phyloP scores from a whole-genome alignment of 805 yeast genomes.

The Candida sphagnicola region DNA sequence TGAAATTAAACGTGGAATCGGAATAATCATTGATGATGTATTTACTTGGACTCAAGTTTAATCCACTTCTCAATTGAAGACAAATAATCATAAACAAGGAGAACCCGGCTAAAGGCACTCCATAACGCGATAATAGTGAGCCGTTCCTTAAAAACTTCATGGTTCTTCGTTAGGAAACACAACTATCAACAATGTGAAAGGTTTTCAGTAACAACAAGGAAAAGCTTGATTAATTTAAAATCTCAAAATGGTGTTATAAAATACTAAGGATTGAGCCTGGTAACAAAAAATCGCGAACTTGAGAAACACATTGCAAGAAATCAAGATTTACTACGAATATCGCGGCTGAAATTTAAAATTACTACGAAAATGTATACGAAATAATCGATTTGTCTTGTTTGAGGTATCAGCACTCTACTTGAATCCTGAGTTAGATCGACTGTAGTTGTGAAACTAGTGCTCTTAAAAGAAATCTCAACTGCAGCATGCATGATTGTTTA shows the following conservation, averaged over 20 bases:
- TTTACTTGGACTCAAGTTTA: neutral
- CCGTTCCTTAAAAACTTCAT: neutral
- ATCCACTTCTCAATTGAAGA: neutral
- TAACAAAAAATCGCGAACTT: too few relatives aligned
- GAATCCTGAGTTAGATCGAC: too few relatives aligned
- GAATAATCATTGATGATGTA: neutral
- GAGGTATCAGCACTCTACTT: neutral
- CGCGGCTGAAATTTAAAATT: neutral
- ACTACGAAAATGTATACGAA: neutral
- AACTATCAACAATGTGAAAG: too few relatives aligned
- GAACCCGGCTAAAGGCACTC: neutral
- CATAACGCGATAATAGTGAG: neutral
- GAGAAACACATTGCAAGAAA: too few relatives aligned
- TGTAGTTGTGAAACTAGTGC: too few relatives aligned
- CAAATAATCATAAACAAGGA: neutral
- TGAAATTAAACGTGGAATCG: slow-evolving; percentile 1
- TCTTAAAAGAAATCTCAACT: too few relatives aligned
- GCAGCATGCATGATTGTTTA: too few relatives aligned
- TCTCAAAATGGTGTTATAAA: too few relatives aligned
- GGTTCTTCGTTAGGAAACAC: too few relatives aligned
- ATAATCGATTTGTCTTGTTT: neutral
- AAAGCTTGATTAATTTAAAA: too few relatives aligned
- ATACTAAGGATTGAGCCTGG: too few relatives aligned
- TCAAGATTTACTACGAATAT: neutral
- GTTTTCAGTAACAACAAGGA: too few relatives aligned